Percentiles rank a stretch among this genome's conserved stretches.
These are phyloP conservation scores for Gaultheria prostrata DNA, from an alignment of 148 eudicot species.

Conservation along the genomic window DNA sequence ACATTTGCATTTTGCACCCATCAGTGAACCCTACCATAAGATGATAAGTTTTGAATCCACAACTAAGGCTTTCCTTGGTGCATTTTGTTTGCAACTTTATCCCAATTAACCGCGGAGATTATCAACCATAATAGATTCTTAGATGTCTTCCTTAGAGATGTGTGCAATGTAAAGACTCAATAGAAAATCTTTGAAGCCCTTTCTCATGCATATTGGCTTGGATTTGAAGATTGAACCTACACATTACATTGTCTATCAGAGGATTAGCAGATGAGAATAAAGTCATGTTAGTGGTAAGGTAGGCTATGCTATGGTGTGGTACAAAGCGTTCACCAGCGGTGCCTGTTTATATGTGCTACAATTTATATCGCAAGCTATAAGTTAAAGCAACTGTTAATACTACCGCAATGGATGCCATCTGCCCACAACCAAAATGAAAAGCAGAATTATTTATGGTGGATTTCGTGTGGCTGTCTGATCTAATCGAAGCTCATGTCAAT, in stretches of 20 bases:
- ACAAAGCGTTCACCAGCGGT: neutral
- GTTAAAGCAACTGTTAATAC: neutral
- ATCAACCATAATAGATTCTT: constrained; percentile 1
- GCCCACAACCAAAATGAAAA: constrained; percentile 6
- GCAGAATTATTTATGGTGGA: neutral
- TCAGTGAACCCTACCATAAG: neutral
- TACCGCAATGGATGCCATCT: neutral
- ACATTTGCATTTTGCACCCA: neutral
- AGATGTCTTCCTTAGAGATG: neutral
- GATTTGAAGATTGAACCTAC: neutral
- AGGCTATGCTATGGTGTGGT: neutral
- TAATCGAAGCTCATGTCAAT: constrained; percentile 7
- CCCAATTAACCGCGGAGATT: neutral
- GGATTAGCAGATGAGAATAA: neutral
- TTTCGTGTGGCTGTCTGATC: neutral
- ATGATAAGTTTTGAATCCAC: neutral
- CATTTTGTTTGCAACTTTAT: neutral
- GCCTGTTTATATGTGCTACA: neutral
- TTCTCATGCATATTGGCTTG: neutral
- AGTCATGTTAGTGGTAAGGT: neutral
- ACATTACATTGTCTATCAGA: neutral
- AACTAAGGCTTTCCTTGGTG: neutral
- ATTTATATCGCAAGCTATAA: neutral
- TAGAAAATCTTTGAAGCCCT: neutral
- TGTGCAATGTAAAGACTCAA: neutral